phyloP scores from a whole-genome alignment of 140 eudicot genomes.

The Anethum foeniculum region DNA sequence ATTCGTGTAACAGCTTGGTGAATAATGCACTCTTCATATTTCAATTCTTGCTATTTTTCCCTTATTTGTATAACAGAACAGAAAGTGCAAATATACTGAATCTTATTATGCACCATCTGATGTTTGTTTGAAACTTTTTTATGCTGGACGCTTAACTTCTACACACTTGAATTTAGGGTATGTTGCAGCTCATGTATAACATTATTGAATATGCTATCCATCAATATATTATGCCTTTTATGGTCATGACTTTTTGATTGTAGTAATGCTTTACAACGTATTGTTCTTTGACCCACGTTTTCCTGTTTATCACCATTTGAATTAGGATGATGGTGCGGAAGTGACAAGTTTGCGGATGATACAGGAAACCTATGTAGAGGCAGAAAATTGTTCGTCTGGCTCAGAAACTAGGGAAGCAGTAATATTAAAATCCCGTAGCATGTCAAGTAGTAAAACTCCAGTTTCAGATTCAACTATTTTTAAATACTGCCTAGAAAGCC shows the following conservation, averaged over 20 bases:
- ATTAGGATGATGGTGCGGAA: conserved; percentile 31
- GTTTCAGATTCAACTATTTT: conserved; percentile 58
- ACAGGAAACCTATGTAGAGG: conserved; percentile 38
- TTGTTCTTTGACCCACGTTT: not conserved
- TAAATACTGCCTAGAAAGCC: conserved; percentile 76
- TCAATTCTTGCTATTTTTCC: not conserved
- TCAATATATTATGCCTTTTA: not conserved
- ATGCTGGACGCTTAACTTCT: not conserved
- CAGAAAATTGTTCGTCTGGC: conserved; percentile 45
- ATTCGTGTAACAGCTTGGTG: not conserved
- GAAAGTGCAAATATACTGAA: not conserved
- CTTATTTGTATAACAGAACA: not conserved
- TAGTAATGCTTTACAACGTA: not conserved
- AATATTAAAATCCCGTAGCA: conserved; percentile 35
- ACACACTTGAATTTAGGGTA: not conserved
- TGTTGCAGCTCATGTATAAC: not conserved
- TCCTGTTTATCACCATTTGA: conserved; percentile 1
- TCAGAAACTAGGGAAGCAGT: conserved; percentile 64
- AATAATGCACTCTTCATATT: not conserved
- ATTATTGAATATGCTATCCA: not conserved
- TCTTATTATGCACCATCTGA: not conserved
- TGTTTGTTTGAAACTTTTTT: not conserved
- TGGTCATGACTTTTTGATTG: not conserved
- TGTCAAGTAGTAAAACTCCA: conserved; percentile 27
- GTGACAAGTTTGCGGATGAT: conserved; percentile 30